These are phyloP conservation scores for Danielia reshetovae DNA, from an alignment of 805 yeast genomes.

Conservation along the genomic window DNA sequence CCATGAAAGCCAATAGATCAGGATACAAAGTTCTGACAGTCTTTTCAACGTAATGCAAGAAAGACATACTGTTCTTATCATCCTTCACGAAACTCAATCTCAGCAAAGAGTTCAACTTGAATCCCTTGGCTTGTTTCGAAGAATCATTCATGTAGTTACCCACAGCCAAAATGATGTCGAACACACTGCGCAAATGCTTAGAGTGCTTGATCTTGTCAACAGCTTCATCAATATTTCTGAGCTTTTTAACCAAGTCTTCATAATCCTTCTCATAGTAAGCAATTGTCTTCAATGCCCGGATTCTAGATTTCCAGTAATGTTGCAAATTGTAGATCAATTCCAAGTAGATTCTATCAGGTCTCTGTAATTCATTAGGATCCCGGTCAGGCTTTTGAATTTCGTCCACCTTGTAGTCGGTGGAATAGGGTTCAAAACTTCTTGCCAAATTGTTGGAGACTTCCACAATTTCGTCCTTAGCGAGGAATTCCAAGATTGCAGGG, in stretches of 20 bases:
- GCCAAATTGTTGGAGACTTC: conserved; percentile 71
- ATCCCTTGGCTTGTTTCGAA: conserved; percentile 65
- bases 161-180: conserved; percentile 64
- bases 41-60: conserved; percentile 72
- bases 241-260: conserved; percentile 60
- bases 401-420: conserved; percentile 57
- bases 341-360: conserved; percentile 82
- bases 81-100: conserved; percentile 71
- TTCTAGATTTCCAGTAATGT: conserved; percentile 89
- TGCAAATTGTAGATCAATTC: conserved; percentile 80
- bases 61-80: conserved; percentile 62
- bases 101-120: conserved; percentile 64
- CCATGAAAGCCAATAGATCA: conserved; percentile 55
- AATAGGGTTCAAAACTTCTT: conserved; percentile 75
- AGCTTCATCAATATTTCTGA: conserved; percentile 60
- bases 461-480: conserved; percentile 67
- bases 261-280: conserved; percentile 77
- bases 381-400: conserved; percentile 45
- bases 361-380: conserved; percentile 70
- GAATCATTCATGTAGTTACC: conserved; percentile 80
- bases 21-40: conserved; percentile 64
- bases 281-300: conserved; percentile 71
- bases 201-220: conserved; percentile 52
- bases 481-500: conserved; percentile 76
- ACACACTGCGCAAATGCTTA: conserved; percentile 49